A percentile compares a stretch with the other conserved stretches of the same genome.
Conservation (phyloP, 2,329 filamentous ascomycete genomes). For the Sporothrix euskadiensis region DNA sequence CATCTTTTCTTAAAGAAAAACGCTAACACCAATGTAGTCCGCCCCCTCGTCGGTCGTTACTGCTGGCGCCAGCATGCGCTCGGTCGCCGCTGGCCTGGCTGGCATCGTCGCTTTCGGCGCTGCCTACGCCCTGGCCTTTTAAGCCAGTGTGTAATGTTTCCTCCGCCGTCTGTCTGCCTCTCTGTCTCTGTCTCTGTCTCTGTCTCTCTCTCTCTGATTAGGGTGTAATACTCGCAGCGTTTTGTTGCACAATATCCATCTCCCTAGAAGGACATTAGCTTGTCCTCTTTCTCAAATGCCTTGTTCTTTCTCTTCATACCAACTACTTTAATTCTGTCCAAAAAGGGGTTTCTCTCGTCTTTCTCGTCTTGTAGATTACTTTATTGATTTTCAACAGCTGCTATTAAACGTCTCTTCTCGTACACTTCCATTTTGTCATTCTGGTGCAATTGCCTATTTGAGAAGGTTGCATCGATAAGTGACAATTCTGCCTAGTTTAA, state of each 20-base stretch:
- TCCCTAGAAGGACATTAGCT: not conserved
- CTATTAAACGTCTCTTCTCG: not conserved
- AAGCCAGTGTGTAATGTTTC: slow-evolving; percentile 2
- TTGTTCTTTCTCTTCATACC: not conserved
- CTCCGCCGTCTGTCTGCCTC: too few relatives aligned
- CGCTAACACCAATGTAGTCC: slow-evolving; percentile 13
- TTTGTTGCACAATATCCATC: not conserved
- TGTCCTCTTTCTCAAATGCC: not conserved
- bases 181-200: not conserved
- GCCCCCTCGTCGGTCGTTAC: slow-evolving; percentile 27
- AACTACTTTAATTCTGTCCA: not conserved
- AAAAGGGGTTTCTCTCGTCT: not conserved
- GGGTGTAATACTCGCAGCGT: not conserved
- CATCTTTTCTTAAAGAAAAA: not conserved
- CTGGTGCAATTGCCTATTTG: not conserved
- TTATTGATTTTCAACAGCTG: not conserved
- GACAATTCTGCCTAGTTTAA: slow-evolving; percentile 1
- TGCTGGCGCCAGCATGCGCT: slow-evolving; percentile 28
- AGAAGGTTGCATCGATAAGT: not conserved
- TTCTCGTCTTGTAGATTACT: not conserved
- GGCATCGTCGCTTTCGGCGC: slow-evolving; percentile 29
- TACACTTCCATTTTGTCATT: not conserved
- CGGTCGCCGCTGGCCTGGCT: slow-evolving; percentile 25
- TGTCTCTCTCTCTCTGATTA: not conserved
- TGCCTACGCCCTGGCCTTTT: slow-evolving; percentile 28